Conservation (phyloP, 257 asterid genomes). For the Solanum pennellii region DNA sequence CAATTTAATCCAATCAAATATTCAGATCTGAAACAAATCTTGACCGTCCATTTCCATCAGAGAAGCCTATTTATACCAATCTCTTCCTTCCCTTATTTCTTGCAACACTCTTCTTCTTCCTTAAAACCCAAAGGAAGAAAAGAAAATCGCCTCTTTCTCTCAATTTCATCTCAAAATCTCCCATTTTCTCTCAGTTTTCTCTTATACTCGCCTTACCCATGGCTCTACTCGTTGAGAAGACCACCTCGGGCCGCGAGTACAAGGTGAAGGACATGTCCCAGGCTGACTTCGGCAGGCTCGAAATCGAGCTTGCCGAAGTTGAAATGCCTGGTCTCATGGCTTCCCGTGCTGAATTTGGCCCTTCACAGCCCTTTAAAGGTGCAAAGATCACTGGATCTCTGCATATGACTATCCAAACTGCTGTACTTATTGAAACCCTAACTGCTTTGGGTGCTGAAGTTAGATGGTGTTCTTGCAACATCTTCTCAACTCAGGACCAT, state of each 20-base stretch:
- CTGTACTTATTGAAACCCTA: conserved; percentile 64
- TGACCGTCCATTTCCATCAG: conserved; percentile 1
- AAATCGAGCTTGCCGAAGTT: conserved; percentile 78
- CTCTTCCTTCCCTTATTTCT: neutral
- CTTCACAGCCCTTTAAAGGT: conserved; percentile 66
- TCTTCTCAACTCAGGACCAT: conserved; percentile 83
- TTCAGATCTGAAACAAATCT: conserved; percentile 6
- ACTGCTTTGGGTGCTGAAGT: conserved; percentile 84
- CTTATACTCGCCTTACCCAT: conserved; percentile 7
- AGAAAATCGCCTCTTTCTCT: neutral
- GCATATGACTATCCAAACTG: conserved; percentile 88
- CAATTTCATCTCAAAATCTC: neutral
- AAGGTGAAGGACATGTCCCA: conserved; percentile 92
- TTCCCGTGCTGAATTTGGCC: conserved; percentile 66
- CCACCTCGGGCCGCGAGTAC: conserved; percentile 73
- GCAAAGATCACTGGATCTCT: conserved; percentile 69
- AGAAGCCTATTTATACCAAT: conserved; percentile 13
- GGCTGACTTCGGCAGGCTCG: conserved; percentile 87
- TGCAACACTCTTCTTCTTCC: conserved; percentile 9
- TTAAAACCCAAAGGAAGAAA: neutral
- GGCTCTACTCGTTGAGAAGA: conserved; percentile 70
- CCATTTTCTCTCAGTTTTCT: neutral
- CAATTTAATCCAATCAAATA: neutral
- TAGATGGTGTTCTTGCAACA: conserved; percentile 92
- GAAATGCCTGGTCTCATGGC: conserved; percentile 87